These are phyloP conservation scores for Fraxinus platypoda DNA, from an alignment of 305 asterid species.

Conservation along the genomic window DNA sequence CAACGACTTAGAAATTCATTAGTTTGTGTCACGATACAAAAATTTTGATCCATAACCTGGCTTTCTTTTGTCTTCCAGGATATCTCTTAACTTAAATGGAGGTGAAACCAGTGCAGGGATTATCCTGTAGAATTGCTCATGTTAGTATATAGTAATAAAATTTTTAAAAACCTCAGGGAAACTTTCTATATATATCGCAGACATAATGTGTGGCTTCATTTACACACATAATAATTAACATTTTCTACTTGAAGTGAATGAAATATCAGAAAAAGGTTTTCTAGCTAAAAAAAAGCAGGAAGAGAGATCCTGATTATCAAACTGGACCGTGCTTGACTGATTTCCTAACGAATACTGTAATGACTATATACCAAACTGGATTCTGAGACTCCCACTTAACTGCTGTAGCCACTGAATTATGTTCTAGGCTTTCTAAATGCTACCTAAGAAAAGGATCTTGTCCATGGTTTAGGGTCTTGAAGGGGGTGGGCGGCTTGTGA, in stretches of 20 bases:
- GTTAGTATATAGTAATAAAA: neutral
- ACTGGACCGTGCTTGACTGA: neutral
- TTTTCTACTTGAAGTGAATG: neutral
- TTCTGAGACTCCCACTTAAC: neutral
- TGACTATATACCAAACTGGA: neutral
- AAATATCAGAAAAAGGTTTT: neutral
- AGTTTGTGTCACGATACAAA: neutral
- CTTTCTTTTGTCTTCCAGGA: neutral
- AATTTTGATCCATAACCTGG: neutral
- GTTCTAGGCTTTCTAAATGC: neutral
- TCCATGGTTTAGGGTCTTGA: neutral
- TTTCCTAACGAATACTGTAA: neutral
- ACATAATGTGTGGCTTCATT: neutral
- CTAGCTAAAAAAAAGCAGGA: neutral
- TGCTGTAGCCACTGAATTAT: neutral
- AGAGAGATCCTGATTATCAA: neutral
- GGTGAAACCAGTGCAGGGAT: neutral
- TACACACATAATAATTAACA: neutral
- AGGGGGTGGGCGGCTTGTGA: neutral
- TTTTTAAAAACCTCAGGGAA: neutral
- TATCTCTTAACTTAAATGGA: neutral
- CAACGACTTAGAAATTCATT: neutral
- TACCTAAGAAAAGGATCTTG: neutral
- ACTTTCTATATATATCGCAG: neutral
- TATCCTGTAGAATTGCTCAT: neutral